A percentile compares a stretch with the other conserved stretches of the same genome.
These are phyloP conservation scores for Neophaeococcomyces mojaviensis DNA, from an alignment of 2,329 filamentous ascomycete genomes.

Conservation along the genomic window DNA sequence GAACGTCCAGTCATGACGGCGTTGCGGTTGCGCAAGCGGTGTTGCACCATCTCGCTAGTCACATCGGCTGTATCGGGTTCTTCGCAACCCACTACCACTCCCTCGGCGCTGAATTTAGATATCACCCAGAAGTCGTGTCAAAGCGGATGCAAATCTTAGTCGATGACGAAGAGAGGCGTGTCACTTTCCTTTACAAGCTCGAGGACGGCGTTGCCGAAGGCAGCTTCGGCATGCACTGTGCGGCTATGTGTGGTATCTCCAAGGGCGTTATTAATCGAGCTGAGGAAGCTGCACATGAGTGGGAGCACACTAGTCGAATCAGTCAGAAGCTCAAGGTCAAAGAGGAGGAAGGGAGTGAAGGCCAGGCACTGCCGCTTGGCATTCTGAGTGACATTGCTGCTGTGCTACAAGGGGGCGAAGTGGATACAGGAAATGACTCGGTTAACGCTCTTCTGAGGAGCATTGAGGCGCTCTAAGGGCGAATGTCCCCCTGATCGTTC, in stretches of 20 bases:
- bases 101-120: constrained; percentile 80
- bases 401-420: constrained; percentile 14
- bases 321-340: constrained; percentile 75
- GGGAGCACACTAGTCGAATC: constrained; percentile 89
- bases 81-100: constrained; percentile 98
- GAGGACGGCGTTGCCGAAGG: constrained; percentile 92
- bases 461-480: constrained; percentile 5
- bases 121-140: constrained; percentile 77
- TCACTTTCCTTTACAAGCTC: constrained; percentile 94
- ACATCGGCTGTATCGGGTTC: constrained; percentile 89
- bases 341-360: constrained; percentile 41
- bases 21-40: constrained; percentile 95
- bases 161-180: constrained; percentile 70
- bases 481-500: no score
- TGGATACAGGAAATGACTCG: background rate
- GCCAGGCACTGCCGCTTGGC: constrained; percentile 32
- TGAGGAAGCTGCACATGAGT: constrained; percentile 79
- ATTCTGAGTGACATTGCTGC: constrained; percentile 21
- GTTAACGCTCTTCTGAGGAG: constrained; percentile 7
- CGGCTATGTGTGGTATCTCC: constrained; percentile 93
- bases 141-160: constrained; percentile 93
- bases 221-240: constrained; percentile 98
- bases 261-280: constrained; percentile 74
- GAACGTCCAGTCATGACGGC: constrained; percentile 91
- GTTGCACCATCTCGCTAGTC: constrained; percentile 87